phyloP scores from a whole-genome alignment of 2,329 filamentous ascomycete species.

The Cladosporium austrohemisphaericum region DNA sequence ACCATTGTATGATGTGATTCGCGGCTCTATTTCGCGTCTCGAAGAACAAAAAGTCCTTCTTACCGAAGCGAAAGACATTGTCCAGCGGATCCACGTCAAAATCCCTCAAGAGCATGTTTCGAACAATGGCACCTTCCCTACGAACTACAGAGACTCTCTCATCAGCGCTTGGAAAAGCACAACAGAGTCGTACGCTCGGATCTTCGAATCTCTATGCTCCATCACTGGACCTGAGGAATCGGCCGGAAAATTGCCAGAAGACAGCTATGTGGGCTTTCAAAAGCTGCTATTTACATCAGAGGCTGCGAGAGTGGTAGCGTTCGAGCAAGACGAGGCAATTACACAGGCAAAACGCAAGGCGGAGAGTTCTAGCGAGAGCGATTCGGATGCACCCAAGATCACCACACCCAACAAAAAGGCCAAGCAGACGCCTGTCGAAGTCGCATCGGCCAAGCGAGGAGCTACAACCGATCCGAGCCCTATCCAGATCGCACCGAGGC shows the following conservation, averaged over 20 bases:
- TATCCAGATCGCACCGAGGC: background rate
- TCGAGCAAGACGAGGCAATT: constrained; percentile 3
- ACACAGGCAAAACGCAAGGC: background rate
- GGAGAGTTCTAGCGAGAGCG: background rate
- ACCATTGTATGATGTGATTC: constrained; percentile 29
- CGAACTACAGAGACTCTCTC: constrained; percentile 26
- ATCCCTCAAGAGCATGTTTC: constrained; percentile 21
- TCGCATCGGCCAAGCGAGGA: constrained; percentile 1
- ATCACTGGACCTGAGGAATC: constrained; percentile 26
- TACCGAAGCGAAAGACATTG: constrained; percentile 24
- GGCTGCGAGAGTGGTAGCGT: constrained; percentile 21
- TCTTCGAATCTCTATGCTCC: constrained; percentile 27
- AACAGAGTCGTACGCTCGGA: constrained; percentile 25
- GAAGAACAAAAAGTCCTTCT: constrained; percentile 24
- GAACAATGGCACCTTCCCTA: constrained; percentile 17
- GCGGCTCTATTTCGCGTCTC: constrained; percentile 20
- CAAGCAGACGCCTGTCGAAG: background rate
- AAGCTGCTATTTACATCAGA: constrained; percentile 23
- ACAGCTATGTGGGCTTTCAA: constrained; percentile 24
- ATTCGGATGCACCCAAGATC: background rate
- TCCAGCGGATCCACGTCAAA: constrained; percentile 30
- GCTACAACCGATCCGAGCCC: constrained; percentile 3
- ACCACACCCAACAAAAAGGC: background rate
- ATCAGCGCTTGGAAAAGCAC: constrained; percentile 29
- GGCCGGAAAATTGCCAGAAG: constrained; percentile 22